Conservation (phyloP, 305 asterid genomes). For the Solanum hybrid region DNA sequence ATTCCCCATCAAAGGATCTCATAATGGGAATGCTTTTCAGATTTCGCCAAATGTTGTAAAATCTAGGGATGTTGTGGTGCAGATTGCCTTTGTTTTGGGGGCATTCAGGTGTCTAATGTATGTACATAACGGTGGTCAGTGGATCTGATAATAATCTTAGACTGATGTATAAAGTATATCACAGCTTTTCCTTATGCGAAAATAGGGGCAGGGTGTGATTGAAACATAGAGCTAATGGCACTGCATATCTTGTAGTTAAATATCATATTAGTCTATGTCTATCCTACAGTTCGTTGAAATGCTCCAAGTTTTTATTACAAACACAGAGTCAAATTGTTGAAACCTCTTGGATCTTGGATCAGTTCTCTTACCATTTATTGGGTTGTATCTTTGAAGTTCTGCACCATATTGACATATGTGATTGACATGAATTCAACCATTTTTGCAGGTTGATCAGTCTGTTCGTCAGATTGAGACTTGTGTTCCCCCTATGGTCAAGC, state of each 20-base stretch:
- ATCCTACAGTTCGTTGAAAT: not conserved
- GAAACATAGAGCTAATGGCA: not conserved
- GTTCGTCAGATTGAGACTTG: constrained; percentile 48
- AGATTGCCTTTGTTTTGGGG: not conserved
- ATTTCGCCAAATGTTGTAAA: not conserved
- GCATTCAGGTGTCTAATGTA: not conserved
- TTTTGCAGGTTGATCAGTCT: constrained; percentile 66
- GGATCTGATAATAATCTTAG: not conserved
- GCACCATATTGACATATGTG: not conserved
- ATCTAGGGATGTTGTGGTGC: not conserved
- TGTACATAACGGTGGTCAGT: not conserved
- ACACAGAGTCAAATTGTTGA: not conserved
- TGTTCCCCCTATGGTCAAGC: constrained; percentile 57
- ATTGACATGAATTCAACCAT: not conserved
- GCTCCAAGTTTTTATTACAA: not conserved
- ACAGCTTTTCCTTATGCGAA: not conserved
- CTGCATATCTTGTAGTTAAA: not conserved
- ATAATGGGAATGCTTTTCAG: not conserved
- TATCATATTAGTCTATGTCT: not conserved
- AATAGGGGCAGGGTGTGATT: not conserved
- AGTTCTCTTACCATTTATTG: not conserved
- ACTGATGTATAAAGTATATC: not conserved
- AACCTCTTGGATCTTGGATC: not conserved
- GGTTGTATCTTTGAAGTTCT: not conserved
- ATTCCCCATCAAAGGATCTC: not conserved